Percentiles rank a stretch among this genome's conserved stretches.
Evolutionary conservation across 2,329 filamentous ascomycete species (phyloP).

Genomic region (Neofusicoccum laricinum): DNA sequence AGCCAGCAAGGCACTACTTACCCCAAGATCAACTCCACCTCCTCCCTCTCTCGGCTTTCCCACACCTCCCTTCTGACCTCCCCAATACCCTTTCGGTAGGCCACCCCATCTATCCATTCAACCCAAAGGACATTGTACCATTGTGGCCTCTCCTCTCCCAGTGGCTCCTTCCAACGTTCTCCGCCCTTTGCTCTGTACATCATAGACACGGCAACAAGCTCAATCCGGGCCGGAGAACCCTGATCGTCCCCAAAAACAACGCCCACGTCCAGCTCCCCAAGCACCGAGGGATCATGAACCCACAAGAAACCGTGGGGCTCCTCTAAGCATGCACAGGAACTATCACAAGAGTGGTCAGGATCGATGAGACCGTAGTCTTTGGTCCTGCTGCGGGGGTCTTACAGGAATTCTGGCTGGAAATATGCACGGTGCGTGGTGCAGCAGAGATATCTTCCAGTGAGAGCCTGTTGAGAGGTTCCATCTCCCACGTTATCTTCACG

Average conservation of each 20-base stretch:
- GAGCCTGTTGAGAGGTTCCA: not conserved
- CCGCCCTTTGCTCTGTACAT: not conserved
- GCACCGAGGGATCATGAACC: not conserved
- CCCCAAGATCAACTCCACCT: not conserved
- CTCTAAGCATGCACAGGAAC: too few species aligned
- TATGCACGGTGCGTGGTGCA: not conserved
- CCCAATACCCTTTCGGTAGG: not conserved
- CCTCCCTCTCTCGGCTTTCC: not conserved
- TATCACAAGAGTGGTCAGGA: not conserved
- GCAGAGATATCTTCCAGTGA: not conserved
- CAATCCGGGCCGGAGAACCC: not conserved
- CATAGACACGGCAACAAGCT: not conserved
- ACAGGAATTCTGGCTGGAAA: not conserved
- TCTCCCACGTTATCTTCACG: not conserved
- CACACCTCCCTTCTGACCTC: not conserved
- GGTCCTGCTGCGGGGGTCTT: not conserved
- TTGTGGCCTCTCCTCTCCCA: not conserved
- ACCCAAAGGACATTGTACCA: not conserved
- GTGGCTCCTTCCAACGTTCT: not conserved
- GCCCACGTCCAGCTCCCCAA: not conserved
- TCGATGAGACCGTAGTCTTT: not conserved
- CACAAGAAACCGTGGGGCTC: not conserved
- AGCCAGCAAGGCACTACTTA: not conserved
- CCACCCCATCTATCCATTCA: not conserved
- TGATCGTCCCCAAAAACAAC: not conserved